phyloP scores from a whole-genome alignment of 2,329 filamentous ascomycete species.

The Fonsecaea nubica region DNA sequence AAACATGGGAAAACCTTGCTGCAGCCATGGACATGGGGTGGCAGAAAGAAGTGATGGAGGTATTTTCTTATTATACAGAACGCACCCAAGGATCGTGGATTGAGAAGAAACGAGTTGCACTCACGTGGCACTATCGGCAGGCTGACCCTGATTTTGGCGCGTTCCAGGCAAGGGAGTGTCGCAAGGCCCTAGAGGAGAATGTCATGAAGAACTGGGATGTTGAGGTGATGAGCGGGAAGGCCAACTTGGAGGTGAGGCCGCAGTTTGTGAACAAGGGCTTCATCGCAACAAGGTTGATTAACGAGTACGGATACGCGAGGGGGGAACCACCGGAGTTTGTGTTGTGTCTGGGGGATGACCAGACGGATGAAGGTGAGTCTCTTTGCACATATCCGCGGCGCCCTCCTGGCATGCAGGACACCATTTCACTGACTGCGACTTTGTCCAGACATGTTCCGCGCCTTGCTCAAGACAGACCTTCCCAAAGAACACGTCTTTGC shows the following conservation, averaged over 20 bases:
- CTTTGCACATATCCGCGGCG: not conserved
- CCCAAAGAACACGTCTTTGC: slow-evolving; percentile 77
- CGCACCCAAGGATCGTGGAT: slow-evolving; percentile 88
- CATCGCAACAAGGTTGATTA: slow-evolving; percentile 83
- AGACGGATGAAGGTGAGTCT: slow-evolving; percentile 87
- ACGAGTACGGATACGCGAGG: slow-evolving; percentile 66
- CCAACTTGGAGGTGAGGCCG: slow-evolving; percentile 94
- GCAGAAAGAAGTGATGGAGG: slow-evolving; percentile 81
- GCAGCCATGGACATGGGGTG: slow-evolving; percentile 89
- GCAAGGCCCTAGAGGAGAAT: slow-evolving; percentile 77
- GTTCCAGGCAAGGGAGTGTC: slow-evolving; percentile 80
- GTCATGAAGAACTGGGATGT: slow-evolving; percentile 84
- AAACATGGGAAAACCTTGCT: slow-evolving; percentile 86
- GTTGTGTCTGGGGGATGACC: slow-evolving; percentile 91
- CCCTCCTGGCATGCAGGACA: not conserved
- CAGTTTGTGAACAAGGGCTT: slow-evolving; percentile 98
- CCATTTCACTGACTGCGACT: slow-evolving; percentile 35
- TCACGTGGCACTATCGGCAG: slow-evolving; percentile 97
- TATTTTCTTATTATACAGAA: slow-evolving; percentile 89
- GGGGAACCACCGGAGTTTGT: slow-evolving; percentile 78
- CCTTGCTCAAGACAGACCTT: slow-evolving; percentile 67
- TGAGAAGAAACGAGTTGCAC: slow-evolving; percentile 88
- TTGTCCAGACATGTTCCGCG: slow-evolving; percentile 76
- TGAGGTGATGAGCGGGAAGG: slow-evolving; percentile 96
- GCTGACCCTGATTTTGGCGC: slow-evolving; percentile 84